A percentile compares a stretch with the other conserved stretches of the same genome.
Conservation (phyloP, 257 asterid species). For the Nicotiana attenuata region DNA sequence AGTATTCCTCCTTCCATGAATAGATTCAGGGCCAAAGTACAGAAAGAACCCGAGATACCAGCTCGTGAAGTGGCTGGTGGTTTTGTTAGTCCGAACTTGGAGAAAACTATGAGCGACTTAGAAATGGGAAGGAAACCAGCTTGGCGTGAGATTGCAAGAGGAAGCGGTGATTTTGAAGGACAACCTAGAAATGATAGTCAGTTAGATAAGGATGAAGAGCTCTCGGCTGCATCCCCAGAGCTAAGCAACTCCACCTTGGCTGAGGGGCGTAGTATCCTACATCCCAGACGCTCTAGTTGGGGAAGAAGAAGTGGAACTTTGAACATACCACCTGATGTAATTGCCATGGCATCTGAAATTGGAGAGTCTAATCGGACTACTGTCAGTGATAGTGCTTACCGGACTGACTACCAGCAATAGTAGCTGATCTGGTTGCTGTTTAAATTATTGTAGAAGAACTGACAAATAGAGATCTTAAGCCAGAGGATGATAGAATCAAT, state of each 20-base stretch:
- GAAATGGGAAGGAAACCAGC: slow-evolving; percentile 93
- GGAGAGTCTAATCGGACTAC: slow-evolving; percentile 32
- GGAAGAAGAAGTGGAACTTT: slow-evolving; percentile 32
- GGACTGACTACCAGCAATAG: slow-evolving; percentile 22
- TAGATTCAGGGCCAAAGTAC: slow-evolving; percentile 67
- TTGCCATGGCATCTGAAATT: slow-evolving; percentile 14
- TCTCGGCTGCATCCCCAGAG: slow-evolving; percentile 18
- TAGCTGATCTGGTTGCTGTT: slow-evolving; percentile 1
- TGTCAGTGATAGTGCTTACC: slow-evolving; percentile 15
- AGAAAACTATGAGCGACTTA: slow-evolving; percentile 77
- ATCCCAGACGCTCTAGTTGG: slow-evolving; percentile 34
- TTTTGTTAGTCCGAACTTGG: slow-evolving; percentile 26
- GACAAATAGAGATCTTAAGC: background rate
- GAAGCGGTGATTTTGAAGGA: slow-evolving; percentile 30
- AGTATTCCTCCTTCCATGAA: slow-evolving; percentile 77
- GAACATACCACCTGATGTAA: slow-evolving; percentile 24
- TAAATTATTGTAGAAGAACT: slow-evolving; percentile 3
- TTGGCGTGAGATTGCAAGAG: slow-evolving; percentile 59
- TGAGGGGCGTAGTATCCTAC: slow-evolving; percentile 26
- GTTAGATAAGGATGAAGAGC: slow-evolving; percentile 21
- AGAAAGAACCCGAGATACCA: slow-evolving; percentile 65
- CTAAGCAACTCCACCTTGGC: slow-evolving; percentile 15
- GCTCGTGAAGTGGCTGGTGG: slow-evolving; percentile 33
- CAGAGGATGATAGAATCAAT: background rate
- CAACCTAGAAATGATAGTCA: slow-evolving; percentile 14